Evolutionary conservation across 495 filamentous ascomycete genomes (phyloP).

Genomic region (Daldinia concentrica): DNA sequence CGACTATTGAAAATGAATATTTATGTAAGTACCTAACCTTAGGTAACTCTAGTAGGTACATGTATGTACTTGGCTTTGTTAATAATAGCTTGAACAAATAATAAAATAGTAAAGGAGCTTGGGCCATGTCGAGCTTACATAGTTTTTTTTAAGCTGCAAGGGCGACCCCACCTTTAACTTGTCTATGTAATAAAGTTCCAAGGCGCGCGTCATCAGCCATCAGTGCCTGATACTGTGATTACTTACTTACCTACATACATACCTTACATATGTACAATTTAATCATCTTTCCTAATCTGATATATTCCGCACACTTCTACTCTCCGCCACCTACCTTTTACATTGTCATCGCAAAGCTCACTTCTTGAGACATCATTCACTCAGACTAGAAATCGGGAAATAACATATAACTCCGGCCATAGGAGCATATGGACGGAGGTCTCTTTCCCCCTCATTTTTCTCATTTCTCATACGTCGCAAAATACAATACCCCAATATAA

Average conservation of each 20-base stretch:
- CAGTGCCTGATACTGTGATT: slow-evolving; percentile 41
- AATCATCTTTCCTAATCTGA: slow-evolving; percentile 15
- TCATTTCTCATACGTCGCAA: slow-evolving; percentile 5
- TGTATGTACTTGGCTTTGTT: too few species aligned
- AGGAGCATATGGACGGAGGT: neutral
- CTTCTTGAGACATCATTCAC: neutral
- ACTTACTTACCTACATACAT: neutral
- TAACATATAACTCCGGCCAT: neutral
- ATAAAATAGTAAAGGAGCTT: slow-evolving; percentile 6
- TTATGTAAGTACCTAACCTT: too few species aligned
- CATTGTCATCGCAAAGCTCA: neutral
- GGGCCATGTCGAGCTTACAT: slow-evolving; percentile 12
- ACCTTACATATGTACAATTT: slow-evolving; percentile 3
- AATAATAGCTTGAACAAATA: too few species aligned
- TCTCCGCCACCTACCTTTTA: slow-evolving; percentile 1
- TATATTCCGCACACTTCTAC: slow-evolving; percentile 22
- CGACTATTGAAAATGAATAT: too few species aligned
- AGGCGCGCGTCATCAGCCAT: slow-evolving; percentile 49
- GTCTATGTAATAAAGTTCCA: slow-evolving; percentile 34
- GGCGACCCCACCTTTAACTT: slow-evolving; percentile 23
- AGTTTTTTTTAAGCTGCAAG: slow-evolving; percentile 15
- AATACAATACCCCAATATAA: slow-evolving; percentile 11
- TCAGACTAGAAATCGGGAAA: neutral
- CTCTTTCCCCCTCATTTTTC: neutral
- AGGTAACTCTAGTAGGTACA: too few species aligned